Evolutionary conservation across 2,329 filamentous ascomycete species (phyloP).

Genomic region (Fusarium pilosicola): DNA sequence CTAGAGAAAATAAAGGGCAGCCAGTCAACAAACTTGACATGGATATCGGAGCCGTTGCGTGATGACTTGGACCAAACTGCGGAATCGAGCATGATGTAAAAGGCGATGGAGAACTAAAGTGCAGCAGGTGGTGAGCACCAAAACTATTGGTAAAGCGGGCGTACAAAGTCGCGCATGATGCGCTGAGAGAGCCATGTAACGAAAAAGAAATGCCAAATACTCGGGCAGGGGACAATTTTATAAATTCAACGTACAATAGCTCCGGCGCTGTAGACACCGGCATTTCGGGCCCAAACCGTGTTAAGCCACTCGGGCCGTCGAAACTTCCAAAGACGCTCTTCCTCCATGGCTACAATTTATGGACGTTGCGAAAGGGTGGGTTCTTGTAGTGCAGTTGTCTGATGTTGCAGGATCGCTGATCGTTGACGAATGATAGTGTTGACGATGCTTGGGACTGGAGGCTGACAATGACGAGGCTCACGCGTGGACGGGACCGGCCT

Average conservation of each 20-base stretch:
- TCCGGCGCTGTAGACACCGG: slow-evolving; percentile 71
- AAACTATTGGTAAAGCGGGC: not conserved
- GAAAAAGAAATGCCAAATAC: not conserved
- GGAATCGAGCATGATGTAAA: slow-evolving; percentile 74
- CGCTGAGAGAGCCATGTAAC: not conserved
- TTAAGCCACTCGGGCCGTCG: slow-evolving; percentile 73
- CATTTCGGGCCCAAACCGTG: slow-evolving; percentile 70
- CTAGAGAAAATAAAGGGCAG: slow-evolving; percentile 73
- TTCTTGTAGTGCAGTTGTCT: not conserved
- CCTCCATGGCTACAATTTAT: slow-evolving; percentile 60
- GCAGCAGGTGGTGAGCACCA: slow-evolving; percentile 22
- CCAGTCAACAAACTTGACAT: slow-evolving; percentile 76
- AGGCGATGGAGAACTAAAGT: slow-evolving; percentile 70
- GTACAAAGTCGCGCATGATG: not conserved
- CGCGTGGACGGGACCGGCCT: slow-evolving; percentile 20
- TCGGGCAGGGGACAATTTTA: not conserved
- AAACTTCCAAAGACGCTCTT: slow-evolving; percentile 75
- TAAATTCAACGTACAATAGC: slow-evolving; percentile 64
- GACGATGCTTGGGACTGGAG: slow-evolving; percentile 29
- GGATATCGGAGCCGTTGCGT: slow-evolving; percentile 67
- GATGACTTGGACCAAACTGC: slow-evolving; percentile 73
- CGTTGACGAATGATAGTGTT: slow-evolving; percentile 22
- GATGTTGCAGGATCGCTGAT: not conserved
- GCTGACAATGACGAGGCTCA: slow-evolving; percentile 46
- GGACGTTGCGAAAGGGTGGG: not conserved